Percentiles rank a stretch among this genome's conserved stretches.
These are phyloP conservation scores for Arthrobotrys sphaeroides DNA, from an alignment of 2,329 filamentous ascomycete species.

Conservation along the genomic window DNA sequence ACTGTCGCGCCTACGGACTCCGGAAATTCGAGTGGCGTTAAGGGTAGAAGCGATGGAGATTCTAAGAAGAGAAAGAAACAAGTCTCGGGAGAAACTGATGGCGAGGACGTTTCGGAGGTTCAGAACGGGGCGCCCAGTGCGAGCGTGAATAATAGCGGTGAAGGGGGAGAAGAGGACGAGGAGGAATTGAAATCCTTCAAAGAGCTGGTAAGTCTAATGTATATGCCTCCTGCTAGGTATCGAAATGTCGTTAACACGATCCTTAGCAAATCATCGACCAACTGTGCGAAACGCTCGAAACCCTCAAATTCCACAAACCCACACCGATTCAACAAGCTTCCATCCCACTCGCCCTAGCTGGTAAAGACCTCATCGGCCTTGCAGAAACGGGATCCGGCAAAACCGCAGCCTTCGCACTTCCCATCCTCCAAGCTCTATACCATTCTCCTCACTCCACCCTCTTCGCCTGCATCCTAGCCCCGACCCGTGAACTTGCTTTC, in stretches of 20 bases:
- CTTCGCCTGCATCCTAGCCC: constrained; percentile 89
- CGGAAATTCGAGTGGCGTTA: not conserved
- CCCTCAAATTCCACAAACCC: constrained; percentile 82
- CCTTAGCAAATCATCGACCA: constrained; percentile 79
- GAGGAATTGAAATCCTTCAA: constrained; percentile 63
- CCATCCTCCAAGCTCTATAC: constrained; percentile 77
- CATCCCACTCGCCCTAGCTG: constrained; percentile 81
- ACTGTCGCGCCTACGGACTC: not conserved
- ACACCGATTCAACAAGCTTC: constrained; percentile 89
- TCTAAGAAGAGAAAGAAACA: constrained; percentile 52
- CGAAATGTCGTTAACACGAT: not conserved
- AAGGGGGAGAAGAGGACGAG: constrained; percentile 20
- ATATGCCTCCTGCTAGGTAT: constrained; percentile 16
- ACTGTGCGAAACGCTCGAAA: constrained; percentile 85
- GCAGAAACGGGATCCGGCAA: constrained; percentile 97
- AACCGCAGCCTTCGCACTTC: constrained; percentile 92
- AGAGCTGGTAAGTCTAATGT: constrained; percentile 62
- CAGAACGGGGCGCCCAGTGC: not conserved
- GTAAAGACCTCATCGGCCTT: constrained; percentile 88
- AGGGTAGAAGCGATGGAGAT: constrained; percentile 23
- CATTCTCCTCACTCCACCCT: constrained; percentile 85
- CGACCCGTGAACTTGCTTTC: constrained; percentile 89
- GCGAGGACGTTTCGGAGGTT: not conserved
- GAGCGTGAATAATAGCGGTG: not conserved
- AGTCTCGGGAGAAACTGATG: constrained; percentile 25